phyloP scores from a whole-genome alignment of 2,329 filamentous ascomycete species.

The Tolypocladium tundrense region DNA sequence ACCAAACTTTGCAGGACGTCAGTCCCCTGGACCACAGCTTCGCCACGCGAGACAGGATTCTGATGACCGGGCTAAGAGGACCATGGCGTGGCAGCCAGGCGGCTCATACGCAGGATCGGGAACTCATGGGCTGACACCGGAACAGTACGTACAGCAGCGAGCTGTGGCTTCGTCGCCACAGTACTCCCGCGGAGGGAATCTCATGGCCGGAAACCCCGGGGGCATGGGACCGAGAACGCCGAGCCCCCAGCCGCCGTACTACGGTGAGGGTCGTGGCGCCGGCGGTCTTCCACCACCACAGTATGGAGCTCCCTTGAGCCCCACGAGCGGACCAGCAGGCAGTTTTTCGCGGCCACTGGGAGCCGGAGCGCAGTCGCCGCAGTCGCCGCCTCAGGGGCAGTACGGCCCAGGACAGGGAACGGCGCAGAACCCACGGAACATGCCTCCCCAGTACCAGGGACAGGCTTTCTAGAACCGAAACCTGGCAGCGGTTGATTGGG shows the following conservation, averaged over 20 bases:
- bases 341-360: conserved; percentile 24
- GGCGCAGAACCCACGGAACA: conserved; percentile 10
- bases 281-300: conserved; percentile 4
- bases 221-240: conserved; percentile 13
- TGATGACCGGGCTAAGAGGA: conserved; percentile 49
- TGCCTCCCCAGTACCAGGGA: conserved; percentile 23
- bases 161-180: conserved; percentile 45
- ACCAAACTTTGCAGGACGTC: conserved; percentile 11
- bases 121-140: conserved; percentile 54
- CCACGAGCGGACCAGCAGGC: conserved; percentile 11
- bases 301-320: conserved; percentile 10
- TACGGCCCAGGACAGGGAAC: conserved; percentile 12
- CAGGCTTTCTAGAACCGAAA: conserved; percentile 19
- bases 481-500: not conserved
- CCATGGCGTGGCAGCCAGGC: conserved; percentile 70
- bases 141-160: conserved; percentile 77
- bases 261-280: conserved; percentile 12
- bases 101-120: conserved; percentile 38
- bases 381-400: conserved; percentile 19
- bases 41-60: conserved; percentile 36
- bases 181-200: conserved; percentile 49
- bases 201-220: conserved; percentile 37
- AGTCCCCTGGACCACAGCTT: conserved; percentile 11
- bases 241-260: conserved; percentile 18
- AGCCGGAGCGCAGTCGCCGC: conserved; percentile 13